These are phyloP conservation scores for Rhodamnia argentea DNA, from an alignment of 345 rosid species.

Conservation along the genomic window DNA sequence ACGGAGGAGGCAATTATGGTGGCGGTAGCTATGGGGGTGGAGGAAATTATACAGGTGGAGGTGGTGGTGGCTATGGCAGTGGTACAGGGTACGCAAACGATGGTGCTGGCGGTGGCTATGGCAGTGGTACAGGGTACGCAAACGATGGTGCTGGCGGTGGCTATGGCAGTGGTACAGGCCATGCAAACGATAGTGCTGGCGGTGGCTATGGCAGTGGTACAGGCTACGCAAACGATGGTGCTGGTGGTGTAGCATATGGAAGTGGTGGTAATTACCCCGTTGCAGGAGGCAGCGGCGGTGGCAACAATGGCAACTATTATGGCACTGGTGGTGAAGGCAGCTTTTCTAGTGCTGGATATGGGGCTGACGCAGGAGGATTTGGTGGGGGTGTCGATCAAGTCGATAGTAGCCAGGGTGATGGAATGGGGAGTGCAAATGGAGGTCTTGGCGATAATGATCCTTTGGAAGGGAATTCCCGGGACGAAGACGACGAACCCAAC, in stretches of 20 bases:
- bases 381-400: constrained; percentile 15
- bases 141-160: background rate
- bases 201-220: constrained; percentile 17
- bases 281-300: constrained; percentile 14
- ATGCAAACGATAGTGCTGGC: constrained; percentile 4
- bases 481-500: constrained; percentile 20
- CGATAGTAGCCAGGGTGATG: constrained; percentile 10
- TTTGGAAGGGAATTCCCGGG: constrained; percentile 16
- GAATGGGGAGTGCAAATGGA: constrained; percentile 7
- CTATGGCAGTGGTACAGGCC: constrained; percentile 17
- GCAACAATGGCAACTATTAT: background rate
- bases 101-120: constrained; percentile 11
- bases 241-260: background rate
- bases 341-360: constrained; percentile 12
- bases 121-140: constrained; percentile 10
- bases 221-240: background rate
- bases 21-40: constrained; percentile 10
- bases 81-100: background rate
- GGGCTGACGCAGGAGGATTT: background rate
- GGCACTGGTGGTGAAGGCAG: constrained; percentile 12
- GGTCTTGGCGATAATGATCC: constrained; percentile 17
- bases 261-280: constrained; percentile 10
- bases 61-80: constrained; percentile 21
- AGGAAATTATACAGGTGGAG: background rate
- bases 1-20: constrained; percentile 12